Evolutionary conservation across 805 yeast genomes (phyloP), one percentile per base, ranked within the genome.

Genomic region (Kuraishia molischiana): DNA sequence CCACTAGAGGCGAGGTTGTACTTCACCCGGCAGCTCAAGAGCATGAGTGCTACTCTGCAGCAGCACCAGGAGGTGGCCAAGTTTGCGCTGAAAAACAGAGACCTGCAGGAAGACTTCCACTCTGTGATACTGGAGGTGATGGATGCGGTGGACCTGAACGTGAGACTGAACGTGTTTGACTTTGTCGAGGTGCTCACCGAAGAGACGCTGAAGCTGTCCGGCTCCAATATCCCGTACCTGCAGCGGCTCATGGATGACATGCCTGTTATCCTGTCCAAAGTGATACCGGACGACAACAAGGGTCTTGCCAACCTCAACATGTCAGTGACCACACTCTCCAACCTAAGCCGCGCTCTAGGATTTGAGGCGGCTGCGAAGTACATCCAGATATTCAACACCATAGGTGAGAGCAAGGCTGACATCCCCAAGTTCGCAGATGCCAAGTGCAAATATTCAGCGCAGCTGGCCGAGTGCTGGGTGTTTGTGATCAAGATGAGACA

Each of bases 1-100:
- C 79, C 95, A 1, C 85, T 90, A 55, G 95, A 85, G 51, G 87
- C 89, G 4, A 71, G 90, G 41, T 61, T 85, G 34, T 82, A 81
- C 56, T 80, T 89, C 49, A 67, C 76, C 4, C 84, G 78, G 47
- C 72, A 77, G 32, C 64, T 89, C 38, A 69, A 77, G 46, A 56
- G 67, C 5, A 61, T 90, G 31, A 78, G 76, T 32, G 89, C 95
- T 0, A 70, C 86, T 1, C 59, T 64, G 36, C 71, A 60, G 46
- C 62, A 64, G n/a, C 61, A 75, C 24, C 56, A 61, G 8, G 69
- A 69, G 36, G 69, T 77, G 6, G 72, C 78, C 2, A 67, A 65
- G 41, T 78, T 74, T 52, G 73, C 84, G 2, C 54, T 78, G 43
- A 67, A 69, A 43, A 65, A 79, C 48, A 51, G 61, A 28, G 87